A percentile compares a stretch with the other conserved stretches of the same genome.
Conservation (phyloP, 2,329 filamentous ascomycete species). For the Trichoderma koningiopsis region DNA sequence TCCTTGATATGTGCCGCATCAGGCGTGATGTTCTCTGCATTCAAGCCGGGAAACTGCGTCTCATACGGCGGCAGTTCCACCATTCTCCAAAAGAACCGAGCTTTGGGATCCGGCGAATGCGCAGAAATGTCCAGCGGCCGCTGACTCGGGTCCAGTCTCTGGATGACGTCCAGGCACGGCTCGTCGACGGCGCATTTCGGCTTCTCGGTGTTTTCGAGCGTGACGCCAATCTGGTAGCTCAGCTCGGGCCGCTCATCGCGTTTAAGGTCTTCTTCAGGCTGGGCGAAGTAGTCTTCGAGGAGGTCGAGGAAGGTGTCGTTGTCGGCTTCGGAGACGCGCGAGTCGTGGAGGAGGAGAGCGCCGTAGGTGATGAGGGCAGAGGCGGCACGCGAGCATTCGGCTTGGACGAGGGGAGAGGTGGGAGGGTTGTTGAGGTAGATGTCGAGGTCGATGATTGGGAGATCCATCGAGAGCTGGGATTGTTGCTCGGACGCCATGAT, state of each 20-base stretch:
- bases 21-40: slow-evolving; percentile 58
- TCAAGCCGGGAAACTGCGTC: slow-evolving; percentile 58
- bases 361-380: slow-evolving; percentile 61
- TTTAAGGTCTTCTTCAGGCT: slow-evolving; percentile 50
- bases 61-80: slow-evolving; percentile 55
- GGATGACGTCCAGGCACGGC: slow-evolving; percentile 60
- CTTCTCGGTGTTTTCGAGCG: slow-evolving; percentile 64
- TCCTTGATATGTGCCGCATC: slow-evolving; percentile 50
- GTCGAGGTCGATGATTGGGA: slow-evolving; percentile 62
- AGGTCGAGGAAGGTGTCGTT: slow-evolving; percentile 62
- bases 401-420: slow-evolving; percentile 47
- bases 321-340: slow-evolving; percentile 57
- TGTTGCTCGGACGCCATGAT: slow-evolving; percentile 23
- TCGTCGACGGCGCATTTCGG: slow-evolving; percentile 65
- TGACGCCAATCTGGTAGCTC: slow-evolving; percentile 63
- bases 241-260: slow-evolving; percentile 60
- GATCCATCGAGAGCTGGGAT: slow-evolving; percentile 49
- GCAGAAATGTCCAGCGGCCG: slow-evolving; percentile 59
- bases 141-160: slow-evolving; percentile 56
- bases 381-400: slow-evolving; percentile 58
- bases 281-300: slow-evolving; percentile 66
- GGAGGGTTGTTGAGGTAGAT: slow-evolving; percentile 51
- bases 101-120: slow-evolving; percentile 62
- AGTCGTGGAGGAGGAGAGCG: slow-evolving; percentile 62
- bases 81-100: slow-evolving; percentile 66